Evolutionary conservation across 179 eudicot species (phyloP), one percentile per base, ranked within the genome.

Genomic region (Beta macrorhiza): DNA sequence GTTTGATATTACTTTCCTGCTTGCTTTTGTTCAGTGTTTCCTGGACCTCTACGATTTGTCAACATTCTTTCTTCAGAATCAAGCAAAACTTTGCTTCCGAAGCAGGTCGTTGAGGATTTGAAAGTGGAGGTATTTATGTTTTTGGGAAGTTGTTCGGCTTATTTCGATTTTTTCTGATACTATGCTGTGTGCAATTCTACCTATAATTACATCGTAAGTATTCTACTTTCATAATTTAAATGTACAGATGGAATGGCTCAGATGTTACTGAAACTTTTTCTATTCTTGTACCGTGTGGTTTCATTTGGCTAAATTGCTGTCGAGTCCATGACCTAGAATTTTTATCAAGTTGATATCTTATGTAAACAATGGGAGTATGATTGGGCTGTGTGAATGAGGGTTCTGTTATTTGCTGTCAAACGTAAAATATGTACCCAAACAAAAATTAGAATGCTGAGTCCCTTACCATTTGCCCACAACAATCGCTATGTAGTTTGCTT

Each of bases 101-200:
- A 91, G 14, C 82, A 83, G 74, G 87, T 84, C 62, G 76, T 93
- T 70, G 79, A 87, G 63, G 90, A 92, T 62, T 80, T 92, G 51
- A 71, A 47, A 45, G 67, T 93, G 3, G 92, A 92, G 96, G 97
- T 92, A 89, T 67, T 19, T 57, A 19, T 71, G 25, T 56, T 51
- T 44, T 45, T 15, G 7, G 67, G 29, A 9, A 2, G 59, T 15
- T 25, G 45, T 75, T 32, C 3, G 32, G 19, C 22, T 64, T n/a
- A 8, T 57, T 37, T 37, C 10, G 13, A 20, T 12, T 62, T 61
- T 62, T 0, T 14, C 17, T 19, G 13, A 57, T 61, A 8, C 57
- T 32, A 32, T 44, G 2, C 25, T 15, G 20, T 29, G 32, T 29
- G 32, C 32, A 29, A 29, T 79, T 10, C 3, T 1, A 67, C 14